Base-by-base conservation (phyloP, 2,329 filamentous ascomycete species). In the Fusarium sp. region DNA sequence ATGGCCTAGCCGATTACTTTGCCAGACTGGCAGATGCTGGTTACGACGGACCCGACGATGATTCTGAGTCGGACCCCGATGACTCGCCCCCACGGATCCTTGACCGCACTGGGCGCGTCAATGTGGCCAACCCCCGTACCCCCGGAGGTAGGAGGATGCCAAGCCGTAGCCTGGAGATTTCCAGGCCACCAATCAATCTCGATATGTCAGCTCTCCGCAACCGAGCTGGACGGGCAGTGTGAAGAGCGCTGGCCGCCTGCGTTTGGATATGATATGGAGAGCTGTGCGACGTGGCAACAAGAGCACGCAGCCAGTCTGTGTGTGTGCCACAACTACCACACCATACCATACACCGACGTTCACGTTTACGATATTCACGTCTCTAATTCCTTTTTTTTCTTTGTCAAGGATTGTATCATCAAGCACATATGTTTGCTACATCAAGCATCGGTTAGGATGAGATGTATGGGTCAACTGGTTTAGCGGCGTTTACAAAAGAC, bases 1-100 rank as follows among this genome's bases (percentile, higher is more conserved):
- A 95, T 84, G 83, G 92, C 0, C 82, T 98, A 55, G 93, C 94
- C 2, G 95, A 98, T 78, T 98, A 98, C 81, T 98, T 98, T 80
- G 87, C 92, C 0, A 90, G 95, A 1, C 84, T 97, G 42, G 93
- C 93, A 0, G 89, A 94, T 72, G 92, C 93, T 64, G 92, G 94
- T 3, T 84, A 84, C 22, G 78, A 81, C 14, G 81, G 80, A 17
- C 74, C 72, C 8, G 82, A 82, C 1, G 83, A 84, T 0, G 84
- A 85, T 8, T 83, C 82, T 2, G 81, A 80, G 17, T 85, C 83
- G 1, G 85, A 84, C 12, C 81, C 79, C 4, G 83, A 85, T n/a
- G 84, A 85, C n/a, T 80, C 81, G 20, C 84, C 80, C 59, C 80
- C 83, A 31, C 81, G 87, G 6, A 84, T 89, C 3, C 80, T 86